Base-by-base conservation (phyloP, 768 basidiomycete species). In the Mycena epipterygia region DNA sequence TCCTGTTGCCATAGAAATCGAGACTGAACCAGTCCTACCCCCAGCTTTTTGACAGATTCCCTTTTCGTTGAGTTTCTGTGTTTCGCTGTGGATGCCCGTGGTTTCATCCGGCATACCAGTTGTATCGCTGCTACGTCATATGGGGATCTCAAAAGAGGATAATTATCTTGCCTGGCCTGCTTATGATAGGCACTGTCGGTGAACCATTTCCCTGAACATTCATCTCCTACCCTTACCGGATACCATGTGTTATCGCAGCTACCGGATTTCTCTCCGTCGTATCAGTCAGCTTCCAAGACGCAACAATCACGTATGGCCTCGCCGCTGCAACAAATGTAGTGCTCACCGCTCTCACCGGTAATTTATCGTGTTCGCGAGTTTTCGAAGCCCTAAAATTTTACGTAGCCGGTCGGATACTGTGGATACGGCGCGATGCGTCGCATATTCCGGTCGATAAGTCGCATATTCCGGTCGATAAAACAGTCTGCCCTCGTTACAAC, bases 121-220 rank as follows among this genome's bases (percentile, higher is more conserved):
- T 60, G 46, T 60, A 60, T 48, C 59, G 59, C 41, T 60, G 59
- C 59, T 60, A 60, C 59, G 59, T 60, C 44, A 48, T 60, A 44
- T 60, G 59, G 59, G 59, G 59, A 44, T 60, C 42, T 33, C 59
- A 48, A 33, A 46, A 46, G n/a, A 48, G 48, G n/a, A 23, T 48
- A 60, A 60, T 60, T 48, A 48, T 60, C 19, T 60, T 60, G 46
- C 59, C 59, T 46, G 59, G 42, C 29, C 42, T 60, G 30, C 59
- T 60, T 60, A 60, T 44, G 42, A 44, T 60, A 46, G 19, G 42
- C 42, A 60, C 59, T 37, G 41, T n/a, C 29, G 59, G 59, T 60
- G 46, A 60, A 27, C 46, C 37, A 41, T 57, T 39, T 57, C 56
- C 51, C 56, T 57, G 56, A 57, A 57, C 27, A 30, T 57, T 57